A percentile compares a stretch with the other conserved stretches of the same genome.
Evolutionary conservation across 768 basidiomycete species (phyloP).

Genomic region (Rhodotorula taiwanensis): DNA sequence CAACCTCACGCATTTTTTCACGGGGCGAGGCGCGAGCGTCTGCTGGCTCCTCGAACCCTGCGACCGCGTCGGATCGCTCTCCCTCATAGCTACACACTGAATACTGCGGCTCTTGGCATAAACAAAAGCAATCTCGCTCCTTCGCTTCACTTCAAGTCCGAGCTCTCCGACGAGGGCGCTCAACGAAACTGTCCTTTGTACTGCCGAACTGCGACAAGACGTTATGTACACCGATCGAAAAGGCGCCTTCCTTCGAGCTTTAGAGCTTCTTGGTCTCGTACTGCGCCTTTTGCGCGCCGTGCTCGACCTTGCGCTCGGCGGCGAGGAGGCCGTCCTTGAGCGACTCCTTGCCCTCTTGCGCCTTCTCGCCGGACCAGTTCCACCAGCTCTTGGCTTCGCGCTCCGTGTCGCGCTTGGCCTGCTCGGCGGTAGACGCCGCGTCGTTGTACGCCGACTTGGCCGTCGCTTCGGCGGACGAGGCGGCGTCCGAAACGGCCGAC

Average conservation of each 20-base stretch:
- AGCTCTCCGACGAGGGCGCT: too few relatives aligned
- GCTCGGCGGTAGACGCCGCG: neutral
- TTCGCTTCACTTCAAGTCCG: too few relatives aligned
- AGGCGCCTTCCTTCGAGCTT: neutral
- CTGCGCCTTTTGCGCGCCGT: conserved; percentile 23
- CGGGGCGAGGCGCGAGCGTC: too few relatives aligned
- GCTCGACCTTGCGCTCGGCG: conserved; percentile 21
- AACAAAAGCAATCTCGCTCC: too few relatives aligned
- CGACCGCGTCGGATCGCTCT: too few relatives aligned
- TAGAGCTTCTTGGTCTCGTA: conserved; percentile 25
- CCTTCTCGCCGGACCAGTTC: conserved; percentile 22
- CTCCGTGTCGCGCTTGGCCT: conserved; percentile 12
- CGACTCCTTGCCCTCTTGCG: conserved; percentile 22
- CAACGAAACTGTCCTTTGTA: too few relatives aligned
- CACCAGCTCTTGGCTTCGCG: conserved; percentile 18
- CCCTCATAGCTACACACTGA: too few relatives aligned
- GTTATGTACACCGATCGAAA: too few relatives aligned
- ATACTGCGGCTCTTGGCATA: too few relatives aligned
- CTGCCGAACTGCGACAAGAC: too few relatives aligned
- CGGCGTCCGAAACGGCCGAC: conserved; percentile 10
- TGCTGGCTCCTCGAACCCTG: too few relatives aligned
- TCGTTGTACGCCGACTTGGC: conserved; percentile 21
- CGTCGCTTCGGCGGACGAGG: neutral
- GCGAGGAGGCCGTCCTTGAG: conserved; percentile 18
- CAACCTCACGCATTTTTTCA: too few relatives aligned